phyloP scores from a whole-genome alignment of 345 rosid genomes.

The Euphorbia pulcherrima region DNA sequence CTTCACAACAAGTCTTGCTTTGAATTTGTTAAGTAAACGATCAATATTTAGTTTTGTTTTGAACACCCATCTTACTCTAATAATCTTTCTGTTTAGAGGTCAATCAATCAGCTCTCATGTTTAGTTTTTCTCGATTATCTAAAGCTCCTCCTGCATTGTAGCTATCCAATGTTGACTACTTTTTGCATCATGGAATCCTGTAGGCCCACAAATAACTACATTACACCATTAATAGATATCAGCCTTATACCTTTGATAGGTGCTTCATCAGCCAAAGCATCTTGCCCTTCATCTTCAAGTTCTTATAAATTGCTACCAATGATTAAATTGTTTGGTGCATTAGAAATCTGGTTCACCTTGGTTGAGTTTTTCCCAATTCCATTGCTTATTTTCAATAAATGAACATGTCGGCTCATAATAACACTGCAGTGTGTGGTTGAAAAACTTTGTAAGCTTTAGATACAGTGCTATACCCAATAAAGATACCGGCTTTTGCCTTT shows the following conservation, averaged over 20 bases:
- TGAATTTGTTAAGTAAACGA: not conserved
- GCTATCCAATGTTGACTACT: not conserved
- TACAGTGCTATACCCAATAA: not conserved
- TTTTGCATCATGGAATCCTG: not conserved
- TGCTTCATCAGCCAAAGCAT: not conserved
- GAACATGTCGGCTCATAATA: not conserved
- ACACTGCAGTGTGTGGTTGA: not conserved
- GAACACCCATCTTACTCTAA: not conserved
- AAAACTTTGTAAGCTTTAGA: not conserved
- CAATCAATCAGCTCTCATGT: not conserved
- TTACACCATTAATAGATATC: not conserved
- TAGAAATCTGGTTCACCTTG: no score
- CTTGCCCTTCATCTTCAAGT: not conserved
- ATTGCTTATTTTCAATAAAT: not conserved
- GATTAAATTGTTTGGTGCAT: no score
- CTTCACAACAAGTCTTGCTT: not conserved
- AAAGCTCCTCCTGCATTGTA: not conserved
- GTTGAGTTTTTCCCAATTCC: not conserved
- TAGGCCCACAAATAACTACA: not conserved
- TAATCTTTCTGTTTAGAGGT: not conserved
- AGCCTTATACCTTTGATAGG: not conserved
- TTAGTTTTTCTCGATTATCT: no score
- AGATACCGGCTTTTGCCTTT: not conserved
- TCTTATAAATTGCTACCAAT: no score
- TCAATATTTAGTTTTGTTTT: not conserved